Evolutionary conservation across 2,329 filamentous ascomycete species (phyloP).

Genomic region (Exophiala alcalophila): DNA sequence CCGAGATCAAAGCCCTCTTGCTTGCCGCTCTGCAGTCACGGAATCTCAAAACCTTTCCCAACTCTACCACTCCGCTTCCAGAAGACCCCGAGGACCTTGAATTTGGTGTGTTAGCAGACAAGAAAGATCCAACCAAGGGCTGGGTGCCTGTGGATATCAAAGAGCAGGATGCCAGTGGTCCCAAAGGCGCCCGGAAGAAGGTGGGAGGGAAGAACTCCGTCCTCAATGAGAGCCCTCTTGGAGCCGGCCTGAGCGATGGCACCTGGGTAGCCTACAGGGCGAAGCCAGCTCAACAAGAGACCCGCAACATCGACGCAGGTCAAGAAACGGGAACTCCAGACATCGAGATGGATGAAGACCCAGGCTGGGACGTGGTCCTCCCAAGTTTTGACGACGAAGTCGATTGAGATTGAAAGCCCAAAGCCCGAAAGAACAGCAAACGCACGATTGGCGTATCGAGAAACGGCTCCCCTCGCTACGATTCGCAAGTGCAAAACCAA

Average conservation of each 20-base stretch:
- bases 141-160: conserved; percentile 46
- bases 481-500: too few relatives aligned
- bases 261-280: conserved; percentile 42
- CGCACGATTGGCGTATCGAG: too few relatives aligned
- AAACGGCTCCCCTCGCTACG: too few relatives aligned
- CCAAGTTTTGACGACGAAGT: conserved; percentile 34
- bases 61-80: conserved; percentile 40
- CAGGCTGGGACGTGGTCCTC: conserved; percentile 33
- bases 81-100: conserved; percentile 43
- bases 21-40: conserved; percentile 53
- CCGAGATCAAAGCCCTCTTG: conserved; percentile 57
- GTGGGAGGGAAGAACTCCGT: conserved; percentile 34
- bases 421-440: too few relatives aligned
- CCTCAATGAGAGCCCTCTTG: conserved; percentile 35
- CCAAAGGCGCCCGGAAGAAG: conserved; percentile 30
- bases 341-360: conserved; percentile 30
- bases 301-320: conserved; percentile 15
- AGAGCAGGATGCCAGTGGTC: conserved; percentile 31
- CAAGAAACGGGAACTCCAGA: conserved; percentile 24
- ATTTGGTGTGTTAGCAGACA: conserved; percentile 48
- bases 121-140: conserved; percentile 49
- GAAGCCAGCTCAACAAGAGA: conserved; percentile 17
- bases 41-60: conserved; percentile 35
- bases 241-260: conserved; percentile 41
- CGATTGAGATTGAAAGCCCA: conserved; percentile 14